A percentile compares a stretch with the other conserved stretches of the same genome.
Evolutionary conservation across 1,284 basidiomycete species (phyloP).

Genomic region (Rhodotorula sp.): DNA sequence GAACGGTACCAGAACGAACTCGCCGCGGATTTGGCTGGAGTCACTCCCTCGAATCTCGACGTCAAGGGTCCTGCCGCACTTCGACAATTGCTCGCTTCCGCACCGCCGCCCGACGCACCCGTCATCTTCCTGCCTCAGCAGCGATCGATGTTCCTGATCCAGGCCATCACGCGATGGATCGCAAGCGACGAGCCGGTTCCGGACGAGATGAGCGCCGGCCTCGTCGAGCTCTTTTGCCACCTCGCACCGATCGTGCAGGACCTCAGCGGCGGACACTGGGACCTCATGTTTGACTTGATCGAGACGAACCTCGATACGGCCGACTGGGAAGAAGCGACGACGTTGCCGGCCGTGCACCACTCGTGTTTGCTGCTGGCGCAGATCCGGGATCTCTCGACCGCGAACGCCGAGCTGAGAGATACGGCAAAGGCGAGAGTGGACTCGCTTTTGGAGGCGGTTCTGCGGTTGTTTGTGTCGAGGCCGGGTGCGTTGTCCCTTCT

Average conservation of each 20-base stretch:
- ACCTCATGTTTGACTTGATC: constrained; percentile 83
- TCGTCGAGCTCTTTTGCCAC: constrained; percentile 72
- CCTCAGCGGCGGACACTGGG: constrained; percentile 85
- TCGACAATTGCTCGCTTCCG: constrained; percentile 68
- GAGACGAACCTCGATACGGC: constrained; percentile 85
- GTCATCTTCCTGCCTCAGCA: constrained; percentile 83
- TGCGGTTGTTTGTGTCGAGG: constrained; percentile 59
- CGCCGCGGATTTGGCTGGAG: constrained; percentile 72
- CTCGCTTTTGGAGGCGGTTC: constrained; percentile 60
- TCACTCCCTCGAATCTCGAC: constrained; percentile 64
- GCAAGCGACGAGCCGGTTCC: constrained; percentile 64
- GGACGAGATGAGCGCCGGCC: constrained; percentile 71
- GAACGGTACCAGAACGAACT: constrained; percentile 86
- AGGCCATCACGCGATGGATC: constrained; percentile 81
- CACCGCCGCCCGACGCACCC: constrained; percentile 75
- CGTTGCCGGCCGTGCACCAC: constrained; percentile 65
- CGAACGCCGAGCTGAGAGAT: constrained; percentile 71
- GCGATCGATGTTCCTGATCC: constrained; percentile 84
- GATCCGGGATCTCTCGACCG: constrained; percentile 67
- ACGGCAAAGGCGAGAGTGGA: constrained; percentile 65
- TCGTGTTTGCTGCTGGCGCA: constrained; percentile 68
- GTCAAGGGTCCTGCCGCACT: constrained; percentile 68
- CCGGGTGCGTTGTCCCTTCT: constrained; percentile 34
- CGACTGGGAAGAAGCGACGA: constrained; percentile 61
- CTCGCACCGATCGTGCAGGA: constrained; percentile 86